Evolutionary conservation across 306 rosid genomes (phyloP).

Genomic region (Oemleria cerasiformis): DNA sequence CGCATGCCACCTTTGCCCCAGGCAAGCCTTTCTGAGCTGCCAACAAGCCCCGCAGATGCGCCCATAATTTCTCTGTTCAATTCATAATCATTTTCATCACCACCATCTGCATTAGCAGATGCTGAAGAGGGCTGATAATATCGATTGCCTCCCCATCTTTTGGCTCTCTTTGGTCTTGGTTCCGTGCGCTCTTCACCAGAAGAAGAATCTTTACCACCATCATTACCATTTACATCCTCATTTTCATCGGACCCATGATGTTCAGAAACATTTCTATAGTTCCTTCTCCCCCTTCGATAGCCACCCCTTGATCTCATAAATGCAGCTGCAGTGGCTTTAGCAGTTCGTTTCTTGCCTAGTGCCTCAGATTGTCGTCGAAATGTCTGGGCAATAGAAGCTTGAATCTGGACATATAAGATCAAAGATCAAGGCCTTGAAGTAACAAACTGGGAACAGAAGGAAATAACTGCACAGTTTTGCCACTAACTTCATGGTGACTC

Average conservation of each 20-base stretch:
- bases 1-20: slow-evolving; percentile 76
- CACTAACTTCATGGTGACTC: neutral
- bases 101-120: slow-evolving; percentile 44
- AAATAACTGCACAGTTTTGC: slow-evolving; percentile 11
- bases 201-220: slow-evolving; percentile 52
- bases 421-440: slow-evolving; percentile 18
- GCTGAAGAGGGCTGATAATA: slow-evolving; percentile 49
- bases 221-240: slow-evolving; percentile 56
- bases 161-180: slow-evolving; percentile 42
- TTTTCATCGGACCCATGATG: slow-evolving; percentile 48
- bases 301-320: slow-evolving; percentile 47
- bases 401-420: slow-evolving; percentile 46
- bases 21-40: slow-evolving; percentile 60
- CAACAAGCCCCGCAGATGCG: slow-evolving; percentile 44
- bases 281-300: slow-evolving; percentile 54
- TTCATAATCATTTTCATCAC: slow-evolving; percentile 54
- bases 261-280: slow-evolving; percentile 40
- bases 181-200: slow-evolving; percentile 60
- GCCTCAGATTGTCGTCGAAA: slow-evolving; percentile 61
- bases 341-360: slow-evolving; percentile 50
- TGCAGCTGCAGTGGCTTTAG: slow-evolving; percentile 48
- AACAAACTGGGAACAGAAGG: slow-evolving; percentile 19
- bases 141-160: slow-evolving; percentile 49
- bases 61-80: slow-evolving; percentile 43
- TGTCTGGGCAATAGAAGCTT: slow-evolving; percentile 70